Conservation (phyloP, 2,329 filamentous ascomycete genomes). For the Rhinocladiella similis region DNA sequence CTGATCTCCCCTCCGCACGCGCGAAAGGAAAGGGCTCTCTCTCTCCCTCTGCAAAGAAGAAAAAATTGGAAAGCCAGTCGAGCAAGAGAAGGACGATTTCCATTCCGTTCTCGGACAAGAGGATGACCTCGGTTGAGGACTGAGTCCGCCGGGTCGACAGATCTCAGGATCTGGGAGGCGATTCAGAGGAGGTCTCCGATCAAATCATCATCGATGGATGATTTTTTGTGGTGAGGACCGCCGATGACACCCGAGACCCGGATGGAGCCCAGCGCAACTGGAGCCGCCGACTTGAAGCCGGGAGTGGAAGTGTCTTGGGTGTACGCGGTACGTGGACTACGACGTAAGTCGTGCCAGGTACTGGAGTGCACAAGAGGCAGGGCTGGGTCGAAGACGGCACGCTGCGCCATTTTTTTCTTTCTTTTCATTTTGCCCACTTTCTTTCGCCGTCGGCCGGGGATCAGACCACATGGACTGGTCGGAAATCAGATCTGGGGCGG, state of each 20-base stretch:
- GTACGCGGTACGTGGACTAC: no score
- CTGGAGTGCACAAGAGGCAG: no score
- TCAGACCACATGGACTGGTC: constrained; percentile 22
- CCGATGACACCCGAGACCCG: constrained; percentile 7
- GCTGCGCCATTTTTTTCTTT: no score
- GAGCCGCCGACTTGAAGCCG: constrained; percentile 13
- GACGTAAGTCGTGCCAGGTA: no score
- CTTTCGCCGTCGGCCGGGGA: constrained; percentile 1
- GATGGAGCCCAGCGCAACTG: constrained; percentile 6
- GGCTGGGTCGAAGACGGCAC: no score
- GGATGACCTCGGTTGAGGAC: constrained; percentile 11
- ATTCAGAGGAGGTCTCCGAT: constrained; percentile 5
- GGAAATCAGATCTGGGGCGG: constrained; percentile 22
- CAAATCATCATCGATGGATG: constrained; percentile 17
- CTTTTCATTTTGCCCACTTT: not conserved
- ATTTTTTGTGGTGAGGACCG: constrained; percentile 6
- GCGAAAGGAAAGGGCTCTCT: constrained; percentile 17
- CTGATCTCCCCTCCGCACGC: constrained; percentile 16
- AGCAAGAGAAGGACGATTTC: not conserved
- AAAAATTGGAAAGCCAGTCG: not conserved
- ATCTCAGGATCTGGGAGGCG: not conserved
- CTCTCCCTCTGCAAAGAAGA: no score
- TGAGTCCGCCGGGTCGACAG: not conserved
- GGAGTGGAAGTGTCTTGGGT: constrained; percentile 1
- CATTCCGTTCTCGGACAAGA: constrained; percentile 17